Evolutionary conservation across 2,329 filamentous ascomycete genomes (phyloP).

Genomic region (Colletotrichum somersetense): DNA sequence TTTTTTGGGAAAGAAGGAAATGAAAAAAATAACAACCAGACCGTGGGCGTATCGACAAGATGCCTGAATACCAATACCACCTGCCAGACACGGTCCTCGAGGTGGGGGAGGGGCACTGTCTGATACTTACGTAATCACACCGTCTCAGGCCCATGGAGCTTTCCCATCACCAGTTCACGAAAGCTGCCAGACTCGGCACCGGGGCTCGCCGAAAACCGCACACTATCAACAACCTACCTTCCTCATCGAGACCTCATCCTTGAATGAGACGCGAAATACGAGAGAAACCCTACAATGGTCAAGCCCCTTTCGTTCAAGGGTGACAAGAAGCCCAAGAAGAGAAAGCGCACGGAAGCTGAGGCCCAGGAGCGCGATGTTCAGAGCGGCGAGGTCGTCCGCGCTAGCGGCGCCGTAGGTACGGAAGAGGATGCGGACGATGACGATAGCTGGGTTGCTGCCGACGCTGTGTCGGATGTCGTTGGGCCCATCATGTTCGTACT

Average conservation of each 20-base stretch:
- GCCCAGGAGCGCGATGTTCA: constrained; percentile 46
- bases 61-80: constrained; percentile 14
- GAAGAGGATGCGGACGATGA: constrained; percentile 68
- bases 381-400: constrained; percentile 49
- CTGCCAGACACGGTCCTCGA: constrained; percentile 20
- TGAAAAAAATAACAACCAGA: constrained; percentile 16
- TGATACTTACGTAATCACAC: constrained; percentile 29
- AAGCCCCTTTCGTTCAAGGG: constrained; percentile 96
- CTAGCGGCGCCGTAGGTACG: constrained; percentile 39
- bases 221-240: constrained; percentile 6
- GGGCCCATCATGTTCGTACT: constrained; percentile 88
- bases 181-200: constrained; percentile 7
- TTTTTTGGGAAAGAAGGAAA: constrained; percentile 10
- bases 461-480: constrained; percentile 77
- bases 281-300: constrained; percentile 69
- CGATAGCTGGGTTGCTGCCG: constrained; percentile 93
- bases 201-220: constrained; percentile 23
- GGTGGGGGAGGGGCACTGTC: constrained; percentile 30
- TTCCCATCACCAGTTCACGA: constrained; percentile 18
- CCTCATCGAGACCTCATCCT: constrained; percentile 17
- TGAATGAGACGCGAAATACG: background rate
- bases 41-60: constrained; percentile 9
- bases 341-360: constrained; percentile 76
- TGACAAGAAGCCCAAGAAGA: constrained; percentile 94
- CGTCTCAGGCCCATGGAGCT: constrained; percentile 18